phyloP scores from a whole-genome alignment of 1,284 basidiomycete species.

The Chalciporus piperatoides region DNA sequence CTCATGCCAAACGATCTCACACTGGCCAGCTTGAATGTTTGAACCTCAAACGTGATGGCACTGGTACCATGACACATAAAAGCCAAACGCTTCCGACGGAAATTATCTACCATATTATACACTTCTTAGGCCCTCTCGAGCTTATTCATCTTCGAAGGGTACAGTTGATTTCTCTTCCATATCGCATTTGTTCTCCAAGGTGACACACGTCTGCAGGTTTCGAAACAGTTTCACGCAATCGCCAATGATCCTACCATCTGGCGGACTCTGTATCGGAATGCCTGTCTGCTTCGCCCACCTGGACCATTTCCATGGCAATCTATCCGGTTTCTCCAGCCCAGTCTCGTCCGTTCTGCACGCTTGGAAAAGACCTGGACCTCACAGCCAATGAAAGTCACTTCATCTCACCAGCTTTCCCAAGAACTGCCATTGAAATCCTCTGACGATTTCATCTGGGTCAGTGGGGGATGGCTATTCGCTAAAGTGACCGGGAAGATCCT shows the following conservation, averaged over 20 bases:
- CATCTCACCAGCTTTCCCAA: background rate
- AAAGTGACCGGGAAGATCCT: background rate
- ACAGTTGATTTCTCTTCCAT: no score
- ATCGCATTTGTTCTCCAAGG: background rate
- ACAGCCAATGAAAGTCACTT: background rate
- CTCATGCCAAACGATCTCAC: no score
- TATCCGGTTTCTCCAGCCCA: background rate
- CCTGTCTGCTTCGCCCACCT: background rate
- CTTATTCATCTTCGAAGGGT: no score
- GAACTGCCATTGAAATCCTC: background rate
- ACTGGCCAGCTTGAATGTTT: no score
- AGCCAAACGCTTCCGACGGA: no score
- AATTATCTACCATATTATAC: no score
- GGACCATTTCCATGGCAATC: background rate
- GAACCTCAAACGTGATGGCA: no score
- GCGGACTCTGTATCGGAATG: background rate
- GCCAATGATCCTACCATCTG: background rate
- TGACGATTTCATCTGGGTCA: background rate
- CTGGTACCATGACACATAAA: no score
- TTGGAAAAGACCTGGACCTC: background rate
- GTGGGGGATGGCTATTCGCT: background rate
- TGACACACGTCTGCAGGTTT: background rate
- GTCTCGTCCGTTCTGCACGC: background rate
- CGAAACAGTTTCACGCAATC: background rate
- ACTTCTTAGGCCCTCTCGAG: no score